A percentile compares a stretch with the other conserved stretches of the same genome.
Conservation (phyloP, 306 rosid genomes). For the Arachis stenosperma region DNA sequence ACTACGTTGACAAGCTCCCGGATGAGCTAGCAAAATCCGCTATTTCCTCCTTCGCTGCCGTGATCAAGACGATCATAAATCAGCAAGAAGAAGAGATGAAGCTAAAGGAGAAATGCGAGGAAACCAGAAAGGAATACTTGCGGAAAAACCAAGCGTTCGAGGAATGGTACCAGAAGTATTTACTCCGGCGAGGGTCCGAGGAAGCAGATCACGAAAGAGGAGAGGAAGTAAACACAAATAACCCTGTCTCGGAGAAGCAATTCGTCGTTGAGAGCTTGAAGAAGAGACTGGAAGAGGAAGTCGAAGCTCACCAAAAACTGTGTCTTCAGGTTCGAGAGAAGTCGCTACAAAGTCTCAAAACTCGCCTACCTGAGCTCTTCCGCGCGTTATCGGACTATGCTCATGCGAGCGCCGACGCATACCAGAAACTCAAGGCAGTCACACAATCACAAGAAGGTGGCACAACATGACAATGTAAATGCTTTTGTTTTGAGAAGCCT, state of each 20-base stretch:
- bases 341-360: conserved; percentile 71
- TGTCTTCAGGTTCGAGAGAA: conserved; percentile 81
- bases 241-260: conserved; percentile 60
- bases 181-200: conserved; percentile 48
- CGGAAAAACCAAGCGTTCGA: conserved; percentile 67
- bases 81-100: conserved; percentile 89
- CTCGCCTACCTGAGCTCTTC: conserved; percentile 84
- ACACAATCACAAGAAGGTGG: conserved; percentile 40
- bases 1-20: conserved; percentile 81
- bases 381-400: conserved; percentile 67
- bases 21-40: conserved; percentile 84
- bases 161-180: conserved; percentile 79
- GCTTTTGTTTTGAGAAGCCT: conserved; percentile 23
- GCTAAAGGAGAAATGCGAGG: conserved; percentile 75
- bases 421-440: conserved; percentile 55
- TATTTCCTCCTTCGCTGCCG: conserved; percentile 71
- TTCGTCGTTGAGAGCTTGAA: conserved; percentile 74
- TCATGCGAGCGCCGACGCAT: conserved; percentile 61
- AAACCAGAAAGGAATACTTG: conserved; percentile 62
- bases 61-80: conserved; percentile 66
- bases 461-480: conserved; percentile 38
- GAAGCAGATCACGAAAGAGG: conserved; percentile 63
- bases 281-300: conserved; percentile 76
- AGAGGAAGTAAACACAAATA: conserved; percentile 63
- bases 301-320: conserved; percentile 62